phyloP scores from a whole-genome alignment of 2,329 filamentous ascomycete species.

The Penicillium verrucosum region DNA sequence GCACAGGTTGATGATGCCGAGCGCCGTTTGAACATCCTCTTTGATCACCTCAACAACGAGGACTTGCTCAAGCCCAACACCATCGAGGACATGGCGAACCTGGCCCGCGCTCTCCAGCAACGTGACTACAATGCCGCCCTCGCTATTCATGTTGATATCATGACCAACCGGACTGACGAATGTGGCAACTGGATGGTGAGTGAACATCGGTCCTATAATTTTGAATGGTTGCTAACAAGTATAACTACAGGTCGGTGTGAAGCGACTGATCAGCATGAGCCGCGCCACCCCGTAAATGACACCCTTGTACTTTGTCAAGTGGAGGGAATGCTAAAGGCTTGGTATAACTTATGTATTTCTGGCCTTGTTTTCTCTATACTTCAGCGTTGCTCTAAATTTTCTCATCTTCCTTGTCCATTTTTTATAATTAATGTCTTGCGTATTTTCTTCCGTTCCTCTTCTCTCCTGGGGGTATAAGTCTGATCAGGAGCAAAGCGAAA shows the following conservation, averaged over 20 bases:
- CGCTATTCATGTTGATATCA: constrained; percentile 69
- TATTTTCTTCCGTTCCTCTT: constrained; percentile 15
- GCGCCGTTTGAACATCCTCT: constrained; percentile 87
- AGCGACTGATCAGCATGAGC: constrained; percentile 25
- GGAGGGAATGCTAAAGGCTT: constrained; percentile 3
- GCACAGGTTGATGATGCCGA: constrained; percentile 90
- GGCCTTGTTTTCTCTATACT: constrained; percentile 11
- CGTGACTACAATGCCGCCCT: constrained; percentile 68
- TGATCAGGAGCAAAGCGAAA: constrained; percentile 20
- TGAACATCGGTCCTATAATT: constrained; percentile 10
- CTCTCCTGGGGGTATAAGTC: constrained; percentile 9
- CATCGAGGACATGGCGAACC: constrained; percentile 45
- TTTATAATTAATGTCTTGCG: constrained; percentile 22
- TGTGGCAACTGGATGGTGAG: constrained; percentile 86
- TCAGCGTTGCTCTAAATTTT: constrained; percentile 9
- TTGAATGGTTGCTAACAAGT: neutral
- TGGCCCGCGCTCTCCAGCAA: constrained; percentile 62
- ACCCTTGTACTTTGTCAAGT: neutral
- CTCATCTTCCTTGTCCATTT: constrained; percentile 18
- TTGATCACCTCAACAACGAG: constrained; percentile 95
- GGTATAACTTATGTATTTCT: constrained; percentile 6
- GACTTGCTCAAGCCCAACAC: constrained; percentile 80
- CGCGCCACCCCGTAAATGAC: constrained; percentile 21
- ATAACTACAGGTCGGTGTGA: constrained; percentile 20
- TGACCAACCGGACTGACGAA: constrained; percentile 73